These are phyloP conservation scores for Trametes maxima DNA, from an alignment of 768 basidiomycete genomes.

Conservation along the genomic window DNA sequence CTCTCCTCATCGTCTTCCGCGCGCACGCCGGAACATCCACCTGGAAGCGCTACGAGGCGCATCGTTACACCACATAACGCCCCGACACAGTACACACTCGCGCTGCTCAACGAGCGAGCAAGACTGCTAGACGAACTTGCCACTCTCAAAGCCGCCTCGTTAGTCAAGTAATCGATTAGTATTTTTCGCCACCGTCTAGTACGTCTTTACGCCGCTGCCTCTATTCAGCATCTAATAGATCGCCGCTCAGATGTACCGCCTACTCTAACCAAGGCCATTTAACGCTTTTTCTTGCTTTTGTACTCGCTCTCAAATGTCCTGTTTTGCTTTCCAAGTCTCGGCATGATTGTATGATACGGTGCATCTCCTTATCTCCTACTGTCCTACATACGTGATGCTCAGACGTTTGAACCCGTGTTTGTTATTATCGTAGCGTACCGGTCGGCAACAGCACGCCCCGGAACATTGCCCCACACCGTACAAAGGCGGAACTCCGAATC, in stretches of 20 bases:
- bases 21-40: not conserved
- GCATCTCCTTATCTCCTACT: not conserved
- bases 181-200: not conserved
- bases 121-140: slow-evolving; percentile 57
- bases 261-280: not conserved
- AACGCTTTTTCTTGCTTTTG: not conserved
- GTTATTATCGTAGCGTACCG: not conserved
- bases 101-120: slow-evolving; percentile 60
- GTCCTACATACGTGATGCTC: not conserved
- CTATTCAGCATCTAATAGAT: not conserved
- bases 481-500: too few species aligned
- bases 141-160: slow-evolving; percentile 36
- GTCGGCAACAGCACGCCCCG: not conserved
- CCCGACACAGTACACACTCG: slow-evolving; percentile 47
- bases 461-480: too few species aligned
- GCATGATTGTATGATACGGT: not conserved
- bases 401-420: not conserved
- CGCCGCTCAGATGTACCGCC: not conserved
- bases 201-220: not conserved
- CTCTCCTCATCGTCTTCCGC: not conserved
- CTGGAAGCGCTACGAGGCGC: slow-evolving; percentile 11
- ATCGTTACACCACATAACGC: slow-evolving; percentile 39
- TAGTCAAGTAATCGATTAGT: not conserved
- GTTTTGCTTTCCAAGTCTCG: not conserved
- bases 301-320: not conserved